Conservation (phyloP, 257 asterid species). For the Nyctanthes arbortristis region DNA sequence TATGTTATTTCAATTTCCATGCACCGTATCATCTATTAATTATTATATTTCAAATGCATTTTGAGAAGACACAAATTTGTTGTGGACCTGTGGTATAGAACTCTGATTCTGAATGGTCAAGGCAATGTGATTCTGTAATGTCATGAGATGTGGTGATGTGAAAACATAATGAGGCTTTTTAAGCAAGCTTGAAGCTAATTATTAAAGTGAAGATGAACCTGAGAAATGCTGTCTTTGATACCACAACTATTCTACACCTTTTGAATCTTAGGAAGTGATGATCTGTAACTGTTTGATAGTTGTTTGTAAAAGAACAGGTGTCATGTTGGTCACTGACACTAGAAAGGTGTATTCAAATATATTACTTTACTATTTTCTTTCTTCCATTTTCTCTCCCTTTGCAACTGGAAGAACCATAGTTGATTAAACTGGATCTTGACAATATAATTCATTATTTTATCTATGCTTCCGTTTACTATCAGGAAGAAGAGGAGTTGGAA, state of each 20-base stretch:
- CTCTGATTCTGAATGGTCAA: not conserved
- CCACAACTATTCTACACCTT: not conserved
- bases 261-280: not conserved
- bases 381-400: not conserved
- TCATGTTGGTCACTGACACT: not conserved
- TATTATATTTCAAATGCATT: too few species aligned
- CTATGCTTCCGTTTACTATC: not conserved
- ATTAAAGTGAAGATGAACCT: not conserved
- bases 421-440: too few species aligned
- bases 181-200: too few species aligned
- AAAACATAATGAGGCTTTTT: not conserved
- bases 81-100: not conserved
- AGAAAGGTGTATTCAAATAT: not conserved
- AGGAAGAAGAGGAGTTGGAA: constrained; percentile 42
- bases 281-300: not conserved
- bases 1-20: not conserved
- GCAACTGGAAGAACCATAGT: not conserved
- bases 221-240: not conserved
- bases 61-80: not conserved
- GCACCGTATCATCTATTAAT: not conserved
- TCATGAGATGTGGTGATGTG: not conserved
- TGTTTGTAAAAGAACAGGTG: not conserved
- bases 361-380: too few species aligned
- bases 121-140: not conserved
- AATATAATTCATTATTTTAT: too few species aligned